Base-by-base conservation (phyloP, 176 grass and related monocot genomes). In the Panicum miliaceum region DNA sequence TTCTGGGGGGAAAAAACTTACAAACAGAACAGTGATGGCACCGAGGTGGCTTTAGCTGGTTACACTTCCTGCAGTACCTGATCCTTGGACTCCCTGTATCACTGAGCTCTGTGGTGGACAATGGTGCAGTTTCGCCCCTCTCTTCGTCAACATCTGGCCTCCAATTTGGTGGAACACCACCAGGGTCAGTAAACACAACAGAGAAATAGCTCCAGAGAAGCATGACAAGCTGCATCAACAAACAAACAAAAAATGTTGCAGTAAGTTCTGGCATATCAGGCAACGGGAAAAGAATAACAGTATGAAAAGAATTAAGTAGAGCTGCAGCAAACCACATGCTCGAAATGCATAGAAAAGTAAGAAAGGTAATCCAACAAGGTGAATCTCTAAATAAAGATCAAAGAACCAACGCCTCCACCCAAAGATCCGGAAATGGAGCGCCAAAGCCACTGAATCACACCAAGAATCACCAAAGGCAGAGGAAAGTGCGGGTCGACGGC, bases 1-100 rank as follows among this genome's bases (percentile, higher is more conserved):
- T 51, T 54, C 47, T 59, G 4, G 14, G 53, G 14, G 25, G 50
- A 8, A 53, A 52, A 54, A 64, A 72, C 96, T 95, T 86, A 98
- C 96, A 98, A 81, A 98, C 96, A 88, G 96, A 98, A 77, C 96
- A 98, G 82, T 98, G 96, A 86, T 98, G 96, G 65, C 96, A 98
- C 12, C 96, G 96, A 67, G 96, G 93, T 15, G 96, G 96, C 76
- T 98, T 98, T 57, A 95, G 82, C 7, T 95, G 96, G 73, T 93
- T 93, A 80, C 96, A 98, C 54, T 98, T 98, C 68, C 96, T 79
- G 86, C 96, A 98, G 47, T 93, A 98, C 65, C 96, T 91, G 65
- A 92, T 66, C 74, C 67, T 92, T 27, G 91, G 91, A 84, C 79
- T 90, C 36, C 80, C 68, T 2, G 60, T 73, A 58, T 19, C 56